A percentile compares a stretch with the other conserved stretches of the same genome.
These are phyloP conservation scores for Purpureocillium lavendulum DNA, from an alignment of 2,329 filamentous ascomycete genomes.

Conservation along the genomic window DNA sequence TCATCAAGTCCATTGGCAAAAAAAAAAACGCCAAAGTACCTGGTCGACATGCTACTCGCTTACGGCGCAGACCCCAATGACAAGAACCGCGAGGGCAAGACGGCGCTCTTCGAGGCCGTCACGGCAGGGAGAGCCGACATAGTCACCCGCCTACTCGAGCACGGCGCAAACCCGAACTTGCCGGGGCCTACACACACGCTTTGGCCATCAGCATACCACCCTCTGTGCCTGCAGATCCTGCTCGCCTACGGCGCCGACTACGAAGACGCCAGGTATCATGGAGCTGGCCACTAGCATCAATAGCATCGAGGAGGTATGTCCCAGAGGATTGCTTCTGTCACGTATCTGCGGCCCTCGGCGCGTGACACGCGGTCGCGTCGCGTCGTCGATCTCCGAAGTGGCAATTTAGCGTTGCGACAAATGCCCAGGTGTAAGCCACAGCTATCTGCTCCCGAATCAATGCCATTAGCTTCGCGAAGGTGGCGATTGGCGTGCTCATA, in stretches of 20 bases:
- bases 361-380: no score
- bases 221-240: slow-evolving; percentile 49
- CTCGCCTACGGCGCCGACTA: slow-evolving; percentile 50
- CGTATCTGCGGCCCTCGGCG: no score
- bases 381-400: no score
- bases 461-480: no score
- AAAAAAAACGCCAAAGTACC: slow-evolving; percentile 43
- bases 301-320: slow-evolving; percentile 54
- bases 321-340: no score
- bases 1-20: slow-evolving; percentile 54
- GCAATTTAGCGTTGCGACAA: no score
- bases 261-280: slow-evolving; percentile 53
- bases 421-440: no score
- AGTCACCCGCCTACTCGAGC: slow-evolving; percentile 39
- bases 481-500: no score
- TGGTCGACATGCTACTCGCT: slow-evolving; percentile 51
- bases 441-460: no score
- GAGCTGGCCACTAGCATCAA: slow-evolving; percentile 56
- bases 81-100: slow-evolving; percentile 54
- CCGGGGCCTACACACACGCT: slow-evolving; percentile 62
- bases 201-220: slow-evolving; percentile 55
- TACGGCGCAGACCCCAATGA: slow-evolving; percentile 50
- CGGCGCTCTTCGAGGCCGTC: slow-evolving; percentile 55
- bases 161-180: slow-evolving; percentile 58
- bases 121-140: slow-evolving; percentile 48